phyloP scores from a whole-genome alignment of 148 eudicot species.

The Camellia granthamiana region DNA sequence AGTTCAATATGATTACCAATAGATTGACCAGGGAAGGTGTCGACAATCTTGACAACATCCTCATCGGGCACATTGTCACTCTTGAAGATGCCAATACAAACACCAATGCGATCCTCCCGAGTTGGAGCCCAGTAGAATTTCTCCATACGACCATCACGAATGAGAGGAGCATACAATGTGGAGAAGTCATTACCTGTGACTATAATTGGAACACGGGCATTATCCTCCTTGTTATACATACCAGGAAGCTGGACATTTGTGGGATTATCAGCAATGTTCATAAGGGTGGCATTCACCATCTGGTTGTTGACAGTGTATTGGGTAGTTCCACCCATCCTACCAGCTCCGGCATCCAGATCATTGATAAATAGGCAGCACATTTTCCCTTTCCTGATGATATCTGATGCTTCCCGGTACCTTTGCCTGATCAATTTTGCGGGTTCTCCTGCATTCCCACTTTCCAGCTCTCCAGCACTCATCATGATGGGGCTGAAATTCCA shows the following conservation, averaged over 20 bases:
- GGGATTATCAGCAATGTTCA: constrained; percentile 41
- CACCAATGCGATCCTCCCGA: constrained; percentile 33
- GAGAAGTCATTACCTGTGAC: constrained; percentile 38
- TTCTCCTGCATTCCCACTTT: constrained; percentile 37
- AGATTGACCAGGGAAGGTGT: constrained; percentile 40
- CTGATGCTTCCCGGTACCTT: constrained; percentile 37
- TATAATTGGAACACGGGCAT: constrained; percentile 30
- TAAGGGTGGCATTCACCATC: constrained; percentile 40
- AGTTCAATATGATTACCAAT: constrained; percentile 25
- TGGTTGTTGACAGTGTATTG: constrained; percentile 37
- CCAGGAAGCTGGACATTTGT: constrained; percentile 39
- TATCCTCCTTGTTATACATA: constrained; percentile 42
- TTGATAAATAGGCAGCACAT: constrained; percentile 38
- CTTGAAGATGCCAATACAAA: constrained; percentile 31
- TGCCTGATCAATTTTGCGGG: constrained; percentile 35
- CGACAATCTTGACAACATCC: constrained; percentile 28
- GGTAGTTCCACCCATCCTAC: constrained; percentile 37
- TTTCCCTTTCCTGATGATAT: constrained; percentile 38
- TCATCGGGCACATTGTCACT: constrained; percentile 19
- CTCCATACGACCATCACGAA: constrained; percentile 38
- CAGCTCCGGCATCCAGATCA: constrained; percentile 39
- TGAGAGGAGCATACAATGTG: constrained; percentile 36
- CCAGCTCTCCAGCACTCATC: constrained; percentile 44
- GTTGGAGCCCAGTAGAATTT: constrained; percentile 43
- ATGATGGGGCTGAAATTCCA: constrained; percentile 35